These are phyloP conservation scores for Leucosporidium yakuticum DNA, from an alignment of 768 basidiomycete genomes.

Conservation along the genomic window DNA sequence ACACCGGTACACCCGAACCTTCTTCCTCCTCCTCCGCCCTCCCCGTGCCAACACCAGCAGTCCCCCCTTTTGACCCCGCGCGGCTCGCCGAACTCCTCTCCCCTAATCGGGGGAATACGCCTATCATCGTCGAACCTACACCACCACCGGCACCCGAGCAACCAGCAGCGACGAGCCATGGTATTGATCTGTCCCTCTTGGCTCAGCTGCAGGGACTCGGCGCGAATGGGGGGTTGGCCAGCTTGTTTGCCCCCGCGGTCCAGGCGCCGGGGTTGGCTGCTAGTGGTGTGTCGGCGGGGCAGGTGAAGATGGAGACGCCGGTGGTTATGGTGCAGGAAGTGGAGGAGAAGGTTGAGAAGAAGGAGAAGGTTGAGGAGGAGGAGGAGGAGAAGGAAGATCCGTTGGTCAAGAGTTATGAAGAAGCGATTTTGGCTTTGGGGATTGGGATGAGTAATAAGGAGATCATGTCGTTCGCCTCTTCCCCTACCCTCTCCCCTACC, in stretches of 20 bases:
- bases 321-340: neutral
- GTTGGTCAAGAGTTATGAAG: too few relatives aligned
- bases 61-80: too few relatives aligned
- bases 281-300: neutral
- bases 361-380: neutral
- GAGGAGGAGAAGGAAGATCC: neutral
- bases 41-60: neutral
- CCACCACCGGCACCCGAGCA: too few relatives aligned
- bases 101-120: too few relatives aligned
- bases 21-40: neutral
- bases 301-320: neutral
- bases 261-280: neutral
- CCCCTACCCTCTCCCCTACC: neutral
- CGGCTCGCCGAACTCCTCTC: too few relatives aligned
- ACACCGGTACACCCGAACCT: constrained; percentile 34
- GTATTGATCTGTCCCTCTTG: too few relatives aligned
- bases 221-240: too few relatives aligned
- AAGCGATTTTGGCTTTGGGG: too few relatives aligned
- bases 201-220: too few relatives aligned
- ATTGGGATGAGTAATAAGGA: too few relatives aligned
- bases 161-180: too few relatives aligned
- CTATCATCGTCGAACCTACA: too few relatives aligned
- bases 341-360: neutral
- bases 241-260: neutral
- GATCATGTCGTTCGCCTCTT: neutral